These are phyloP conservation scores for Dactylellina drechsleri DNA, from an alignment of 2,329 filamentous ascomycete species.

Conservation along the genomic window DNA sequence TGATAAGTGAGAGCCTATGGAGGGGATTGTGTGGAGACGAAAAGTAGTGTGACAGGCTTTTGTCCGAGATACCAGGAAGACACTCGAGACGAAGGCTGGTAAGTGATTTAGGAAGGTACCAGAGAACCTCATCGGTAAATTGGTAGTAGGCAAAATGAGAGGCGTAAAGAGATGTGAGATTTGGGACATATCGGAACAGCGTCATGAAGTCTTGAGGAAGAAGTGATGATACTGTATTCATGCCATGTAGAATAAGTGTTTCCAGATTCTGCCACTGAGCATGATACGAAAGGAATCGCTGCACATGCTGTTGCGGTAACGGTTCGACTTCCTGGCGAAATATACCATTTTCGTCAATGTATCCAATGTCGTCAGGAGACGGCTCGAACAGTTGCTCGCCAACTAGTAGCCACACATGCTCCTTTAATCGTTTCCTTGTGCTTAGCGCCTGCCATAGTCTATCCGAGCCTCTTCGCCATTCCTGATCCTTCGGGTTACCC, in stretches of 20 bases:
- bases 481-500: slow-evolving; percentile 33
- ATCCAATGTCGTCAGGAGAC: slow-evolving; percentile 50
- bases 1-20: slow-evolving; percentile 45
- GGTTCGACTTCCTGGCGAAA: slow-evolving; percentile 46
- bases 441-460: slow-evolving; percentile 49
- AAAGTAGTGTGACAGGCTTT: slow-evolving; percentile 46
- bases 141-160: slow-evolving; percentile 52
- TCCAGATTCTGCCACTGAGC: slow-evolving; percentile 48
- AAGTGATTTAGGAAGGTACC: slow-evolving; percentile 45
- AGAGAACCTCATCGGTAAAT: slow-evolving; percentile 48
- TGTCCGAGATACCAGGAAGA: slow-evolving; percentile 42
- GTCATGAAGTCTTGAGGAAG: slow-evolving; percentile 41
- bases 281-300: slow-evolving; percentile 48
- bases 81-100: slow-evolving; percentile 45
- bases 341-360: slow-evolving; percentile 48
- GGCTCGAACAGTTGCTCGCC: slow-evolving; percentile 49
- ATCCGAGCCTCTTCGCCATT: slow-evolving; percentile 48
- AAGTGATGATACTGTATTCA: slow-evolving; percentile 47
- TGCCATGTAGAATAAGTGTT: slow-evolving; percentile 47
- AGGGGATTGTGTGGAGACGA: slow-evolving; percentile 49
- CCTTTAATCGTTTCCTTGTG: slow-evolving; percentile 45
- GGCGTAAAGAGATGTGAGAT: slow-evolving; percentile 40
- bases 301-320: slow-evolving; percentile 24
- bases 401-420: slow-evolving; percentile 51
- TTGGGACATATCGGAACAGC: slow-evolving; percentile 34